A percentile compares a stretch with the other conserved stretches of the same genome.
Evolutionary conservation across 2,329 filamentous ascomycete species (phyloP).

Genomic region (Epichloe typhina): DNA sequence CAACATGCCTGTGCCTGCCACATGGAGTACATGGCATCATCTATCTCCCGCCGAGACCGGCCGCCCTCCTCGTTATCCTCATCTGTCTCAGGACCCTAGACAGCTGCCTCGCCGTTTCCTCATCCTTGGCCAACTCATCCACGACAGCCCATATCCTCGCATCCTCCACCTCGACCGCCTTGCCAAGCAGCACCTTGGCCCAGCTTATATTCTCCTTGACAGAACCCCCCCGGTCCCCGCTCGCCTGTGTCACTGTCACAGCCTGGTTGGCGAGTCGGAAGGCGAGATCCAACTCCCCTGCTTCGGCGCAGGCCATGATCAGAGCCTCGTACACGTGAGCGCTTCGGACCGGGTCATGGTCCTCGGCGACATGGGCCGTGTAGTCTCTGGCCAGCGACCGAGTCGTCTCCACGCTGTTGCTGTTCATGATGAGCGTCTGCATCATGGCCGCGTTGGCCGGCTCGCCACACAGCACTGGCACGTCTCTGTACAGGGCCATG

Average conservation of each 20-base stretch:
- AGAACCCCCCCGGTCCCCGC: background rate
- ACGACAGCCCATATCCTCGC: slow-evolving; percentile 20
- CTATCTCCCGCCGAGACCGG: background rate
- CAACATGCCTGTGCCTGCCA: too few species aligned
- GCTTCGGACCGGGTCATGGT: slow-evolving; percentile 6
- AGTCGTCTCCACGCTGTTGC: slow-evolving; percentile 13
- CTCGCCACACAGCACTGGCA: slow-evolving; percentile 16
- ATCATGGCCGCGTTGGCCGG: slow-evolving; percentile 15
- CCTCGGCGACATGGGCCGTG: slow-evolving; percentile 10
- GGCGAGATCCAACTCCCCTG: slow-evolving; percentile 20
- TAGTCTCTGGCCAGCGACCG: slow-evolving; percentile 19
- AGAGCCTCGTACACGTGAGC: slow-evolving; percentile 13
- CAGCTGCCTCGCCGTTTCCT: slow-evolving; percentile 11
- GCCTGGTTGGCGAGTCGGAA: slow-evolving; percentile 17
- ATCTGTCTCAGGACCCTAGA: slow-evolving; percentile 14
- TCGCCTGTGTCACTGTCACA: slow-evolving; percentile 2
- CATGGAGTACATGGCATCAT: background rate
- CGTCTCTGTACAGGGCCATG: slow-evolving; percentile 19
- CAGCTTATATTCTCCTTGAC: slow-evolving; percentile 11
- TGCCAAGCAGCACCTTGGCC: slow-evolving; percentile 16
- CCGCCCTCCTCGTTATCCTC: slow-evolving; percentile 11
- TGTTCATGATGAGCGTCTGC: slow-evolving; percentile 18
- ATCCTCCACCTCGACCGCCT: slow-evolving; percentile 17
- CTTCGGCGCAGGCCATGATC: slow-evolving; percentile 16
- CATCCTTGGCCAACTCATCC: slow-evolving; percentile 14